Evolutionary conservation across 371 early-diverging fungal species (phyloP), one percentile per base, ranked within the genome.

Genomic region (Choanephora cucurbitarum): DNA sequence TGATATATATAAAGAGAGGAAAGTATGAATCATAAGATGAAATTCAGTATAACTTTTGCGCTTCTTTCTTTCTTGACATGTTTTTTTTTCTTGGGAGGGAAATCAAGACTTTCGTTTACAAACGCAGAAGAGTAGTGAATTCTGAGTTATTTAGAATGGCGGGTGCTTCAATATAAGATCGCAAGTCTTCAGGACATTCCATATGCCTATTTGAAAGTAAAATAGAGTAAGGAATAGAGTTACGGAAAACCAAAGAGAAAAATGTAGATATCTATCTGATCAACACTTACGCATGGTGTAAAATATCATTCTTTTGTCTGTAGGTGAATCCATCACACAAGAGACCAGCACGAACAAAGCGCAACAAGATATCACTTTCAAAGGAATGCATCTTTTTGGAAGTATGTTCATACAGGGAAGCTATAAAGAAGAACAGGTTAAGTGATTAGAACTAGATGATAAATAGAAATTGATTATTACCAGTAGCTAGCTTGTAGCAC

Each of bases 401-500:
- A 0, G 23, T 41, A 44, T 65, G 60, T 0, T 24, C 24, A 7
- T 17, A 24, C 24, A 62, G 48, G 9, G 54, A 19, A 21, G 44
- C 60, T 60, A 22, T 14, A 44, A n/a, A 7, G 9, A 39, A 34
- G 15, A n/a, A n/a, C n/a, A n/a, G 14, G 8, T 18, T 19, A 37
- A 3, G n/a, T 49, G 21, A 9, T 40, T 23, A 22, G 15, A 22
- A 6, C n/a, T n/a, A n/a, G n/a, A n/a, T n/a, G n/a, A 23, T 50
- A 32, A 4, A 33, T 22, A 17, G 10, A 52, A 10, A 8, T 43
- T 41, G 5, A 9, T 10, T 44, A 2, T 56, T 60, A 65, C 65
- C 60, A 7, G 65, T 56, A 17, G 32, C 57, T 21, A 65, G 40
- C 33, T 65, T 65, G 18, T 60, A 65, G 17, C 60, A 56, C 44